Percentiles rank a stretch among this genome's conserved stretches.
phyloP scores from a whole-genome alignment of 345 rosid species.

The Barbarea vulgaris region DNA sequence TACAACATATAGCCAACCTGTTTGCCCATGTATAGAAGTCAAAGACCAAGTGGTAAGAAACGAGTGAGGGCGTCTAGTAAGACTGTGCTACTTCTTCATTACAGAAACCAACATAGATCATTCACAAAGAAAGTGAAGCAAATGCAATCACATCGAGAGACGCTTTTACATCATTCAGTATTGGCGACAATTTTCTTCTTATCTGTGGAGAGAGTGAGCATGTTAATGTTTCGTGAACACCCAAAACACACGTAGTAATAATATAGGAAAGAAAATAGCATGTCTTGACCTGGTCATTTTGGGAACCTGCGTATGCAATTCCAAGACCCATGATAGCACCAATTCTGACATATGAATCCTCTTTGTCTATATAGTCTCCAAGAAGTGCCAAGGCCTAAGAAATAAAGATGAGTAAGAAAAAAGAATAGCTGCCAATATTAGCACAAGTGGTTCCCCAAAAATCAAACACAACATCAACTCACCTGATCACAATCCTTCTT shows the following conservation, averaged over 20 bases:
- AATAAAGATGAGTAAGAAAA: slow-evolving; percentile 35
- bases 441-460: background rate
- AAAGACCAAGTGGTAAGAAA: slow-evolving; percentile 89
- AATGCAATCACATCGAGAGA: slow-evolving; percentile 90
- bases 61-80: slow-evolving; percentile 79
- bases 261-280: slow-evolving; percentile 4
- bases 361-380: slow-evolving; percentile 69
- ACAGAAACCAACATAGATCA: slow-evolving; percentile 92
- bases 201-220: slow-evolving; percentile 51
- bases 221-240: slow-evolving; percentile 10
- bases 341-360: slow-evolving; percentile 81
- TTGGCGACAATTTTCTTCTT: slow-evolving; percentile 58
- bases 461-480: slow-evolving; percentile 42
- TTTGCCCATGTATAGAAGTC: slow-evolving; percentile 95
- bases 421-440: background rate
- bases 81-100: slow-evolving; percentile 96
- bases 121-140: slow-evolving; percentile 84
- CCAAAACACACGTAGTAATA: slow-evolving; percentile 19
- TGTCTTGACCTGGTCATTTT: slow-evolving; percentile 64
- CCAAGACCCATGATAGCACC: slow-evolving; percentile 99
- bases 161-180: slow-evolving; percentile 68
- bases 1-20: slow-evolving; percentile 54
- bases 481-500: slow-evolving; percentile 95
- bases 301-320: slow-evolving; percentile 91
- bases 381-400: slow-evolving; percentile 88